A percentile compares a stretch with the other conserved stretches of the same genome.
These are phyloP conservation scores for Viola odorata DNA, from an alignment of 345 rosid species.

Conservation along the genomic window DNA sequence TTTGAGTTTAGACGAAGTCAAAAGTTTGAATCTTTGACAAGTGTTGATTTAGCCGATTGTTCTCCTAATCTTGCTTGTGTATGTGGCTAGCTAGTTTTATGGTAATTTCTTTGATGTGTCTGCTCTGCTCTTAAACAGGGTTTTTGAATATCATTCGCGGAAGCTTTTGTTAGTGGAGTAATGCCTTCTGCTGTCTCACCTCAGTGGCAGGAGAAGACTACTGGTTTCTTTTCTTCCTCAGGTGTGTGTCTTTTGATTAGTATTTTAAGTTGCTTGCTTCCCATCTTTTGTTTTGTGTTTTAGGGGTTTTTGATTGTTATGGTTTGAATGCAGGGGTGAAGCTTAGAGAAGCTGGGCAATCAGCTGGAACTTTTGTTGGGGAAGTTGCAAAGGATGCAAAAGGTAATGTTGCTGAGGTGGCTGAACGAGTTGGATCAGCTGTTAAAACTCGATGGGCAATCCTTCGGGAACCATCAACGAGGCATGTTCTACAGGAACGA, in stretches of 20 bases:
- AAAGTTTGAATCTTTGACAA: too few species aligned
- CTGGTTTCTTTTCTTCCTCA: conserved; percentile 80
- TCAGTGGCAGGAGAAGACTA: conserved; percentile 85
- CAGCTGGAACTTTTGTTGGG: conserved; percentile 75
- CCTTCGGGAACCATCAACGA: conserved; percentile 84
- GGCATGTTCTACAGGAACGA: conserved; percentile 75
- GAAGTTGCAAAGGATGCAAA: conserved; percentile 93
- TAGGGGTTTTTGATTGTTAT: not conserved
- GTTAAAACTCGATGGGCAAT: conserved; percentile 75
- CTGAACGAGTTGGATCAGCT: conserved; percentile 69
- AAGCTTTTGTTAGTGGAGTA: conserved; percentile 20
- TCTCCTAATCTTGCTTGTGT: too few species aligned
- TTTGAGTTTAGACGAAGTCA: too few species aligned
- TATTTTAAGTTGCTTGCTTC: not conserved
- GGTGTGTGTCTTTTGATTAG: conserved; percentile 46
- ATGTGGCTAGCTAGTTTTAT: too few species aligned
- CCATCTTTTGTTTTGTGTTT: conserved; percentile 4
- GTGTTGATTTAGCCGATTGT: too few species aligned
- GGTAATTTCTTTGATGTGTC: too few species aligned
- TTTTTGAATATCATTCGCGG: not conserved
- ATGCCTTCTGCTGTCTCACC: conserved; percentile 78
- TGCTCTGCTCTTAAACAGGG: too few species aligned
- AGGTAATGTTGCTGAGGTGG: conserved; percentile 75
- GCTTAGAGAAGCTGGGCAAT: conserved; percentile 76
- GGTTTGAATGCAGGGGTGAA: conserved; percentile 51